Base-by-base conservation (phyloP, 495 filamentous ascomycete genomes). In the Oidiodendron maius region DNA sequence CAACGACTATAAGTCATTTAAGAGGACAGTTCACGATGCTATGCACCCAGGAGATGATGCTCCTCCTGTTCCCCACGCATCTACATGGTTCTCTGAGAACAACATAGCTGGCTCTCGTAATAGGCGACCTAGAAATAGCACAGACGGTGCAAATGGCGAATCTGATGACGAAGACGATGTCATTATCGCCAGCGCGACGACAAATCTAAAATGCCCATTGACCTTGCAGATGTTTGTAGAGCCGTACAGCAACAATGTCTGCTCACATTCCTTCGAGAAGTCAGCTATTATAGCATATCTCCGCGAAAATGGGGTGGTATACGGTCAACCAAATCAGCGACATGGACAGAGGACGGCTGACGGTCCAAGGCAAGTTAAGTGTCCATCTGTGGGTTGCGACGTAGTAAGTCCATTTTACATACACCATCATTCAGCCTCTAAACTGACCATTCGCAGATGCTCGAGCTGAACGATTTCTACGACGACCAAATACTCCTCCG, bases 201-300 rank as follows among this genome's bases (percentile, higher is more conserved):
- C 84, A 52, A 85, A 80, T 49, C 74, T 88, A 41, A 85, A 82
- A 59, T 95, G 90, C 57, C 88, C 88, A 0, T 59, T 96, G n/a
- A 91, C 90, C 1, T 71, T 95, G 35, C 71, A 74, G 30, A 61
- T 72, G n/a, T 87, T 87, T 70, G 67, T 69, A 21, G 78, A 91
- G 39, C 90, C 90, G 0, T 72, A 75, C 51, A 90, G 77, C n/a
- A 89, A 80, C 63, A 75, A 65, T 3, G 83, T 84, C 55, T 96
- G 90, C 68, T 81, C 76, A 8, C 90, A 96, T 61, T 86, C 76
- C 8, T 95, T 95, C 63, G 84, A 96, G 64, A 83, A 78, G 54
- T 56, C 65, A 2, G 86, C 87, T 4, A 87, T 95, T 47, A 22
- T 77, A 28, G 69, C 76, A 12, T 57, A 50, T 34, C 18, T 16